Conservation (phyloP, 805 yeast species). For the Nematodospora valgi region DNA sequence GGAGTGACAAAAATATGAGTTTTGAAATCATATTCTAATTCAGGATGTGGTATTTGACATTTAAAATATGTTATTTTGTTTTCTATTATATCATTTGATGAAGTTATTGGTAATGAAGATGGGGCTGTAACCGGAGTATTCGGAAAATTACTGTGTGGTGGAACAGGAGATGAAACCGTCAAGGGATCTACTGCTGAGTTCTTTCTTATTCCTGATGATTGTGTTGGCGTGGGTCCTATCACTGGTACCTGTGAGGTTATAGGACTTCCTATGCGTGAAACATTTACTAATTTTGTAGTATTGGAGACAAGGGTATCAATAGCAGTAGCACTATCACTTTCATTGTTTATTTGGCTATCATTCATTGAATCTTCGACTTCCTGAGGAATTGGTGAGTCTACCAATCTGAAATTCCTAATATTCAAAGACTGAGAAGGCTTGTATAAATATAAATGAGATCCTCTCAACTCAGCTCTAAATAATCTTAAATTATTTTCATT, state of each 20-base stretch:
- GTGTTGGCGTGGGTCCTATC: background rate
- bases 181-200: too few species aligned
- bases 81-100: constrained; percentile 1
- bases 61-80: constrained; percentile 21
- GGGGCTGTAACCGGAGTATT: background rate
- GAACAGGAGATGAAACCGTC: too few species aligned
- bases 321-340: background rate
- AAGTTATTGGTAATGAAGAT: background rate
- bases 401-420: constrained; percentile 27
- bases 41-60: constrained; percentile 34
- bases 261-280: background rate
- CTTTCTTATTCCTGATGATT: too few species aligned
- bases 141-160: too few species aligned
- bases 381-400: constrained; percentile 4
- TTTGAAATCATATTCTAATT: constrained; percentile 43
- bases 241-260: background rate
- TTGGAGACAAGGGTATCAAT: too few species aligned
- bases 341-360: background rate
- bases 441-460: constrained; percentile 61
- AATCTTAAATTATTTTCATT: constrained; percentile 41
- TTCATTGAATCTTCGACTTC: background rate
- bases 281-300: background rate
- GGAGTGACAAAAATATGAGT: constrained; percentile 22
- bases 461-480: constrained; percentile 65
- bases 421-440: constrained; percentile 52